Evolutionary conservation across 2,329 filamentous ascomycete genomes (phyloP).

Genomic region (Beauveria scarabaeidicola): DNA sequence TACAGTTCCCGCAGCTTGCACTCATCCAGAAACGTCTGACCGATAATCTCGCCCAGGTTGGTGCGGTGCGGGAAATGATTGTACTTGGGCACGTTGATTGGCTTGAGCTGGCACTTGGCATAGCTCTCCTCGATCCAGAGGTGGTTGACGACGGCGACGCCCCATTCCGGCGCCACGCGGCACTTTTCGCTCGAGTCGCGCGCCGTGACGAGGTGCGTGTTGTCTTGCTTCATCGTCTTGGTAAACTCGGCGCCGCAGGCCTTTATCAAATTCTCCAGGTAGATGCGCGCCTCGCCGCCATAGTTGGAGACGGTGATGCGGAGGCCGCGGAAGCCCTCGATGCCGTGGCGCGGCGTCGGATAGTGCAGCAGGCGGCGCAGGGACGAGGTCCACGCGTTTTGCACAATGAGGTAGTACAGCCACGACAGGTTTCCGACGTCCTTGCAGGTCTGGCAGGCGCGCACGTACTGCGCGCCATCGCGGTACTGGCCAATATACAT

Average conservation of each 20-base stretch:
- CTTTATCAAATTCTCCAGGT: constrained; percentile 83
- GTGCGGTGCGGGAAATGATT: constrained; percentile 81
- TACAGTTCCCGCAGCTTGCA: constrained; percentile 55
- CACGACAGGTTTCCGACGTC: constrained; percentile 88
- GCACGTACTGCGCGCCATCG: constrained; percentile 68
- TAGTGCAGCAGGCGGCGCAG: constrained; percentile 81
- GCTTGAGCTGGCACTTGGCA: constrained; percentile 71
- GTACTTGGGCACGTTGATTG: constrained; percentile 65
- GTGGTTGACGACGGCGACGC: constrained; percentile 83
- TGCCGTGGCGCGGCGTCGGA: constrained; percentile 65
- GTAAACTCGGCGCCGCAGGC: constrained; percentile 84
- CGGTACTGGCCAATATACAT: constrained; percentile 85
- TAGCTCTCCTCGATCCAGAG: constrained; percentile 98
- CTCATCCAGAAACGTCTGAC: constrained; percentile 73
- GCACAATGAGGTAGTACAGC: constrained; percentile 86
- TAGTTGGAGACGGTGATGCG: constrained; percentile 93
- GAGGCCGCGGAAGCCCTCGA: constrained; percentile 68
- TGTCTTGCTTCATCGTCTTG: constrained; percentile 89
- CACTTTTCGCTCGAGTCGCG: constrained; percentile 88
- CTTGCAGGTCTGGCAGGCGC: constrained; percentile 67
- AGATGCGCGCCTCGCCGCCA: constrained; percentile 84
- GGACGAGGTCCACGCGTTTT: constrained; percentile 83
- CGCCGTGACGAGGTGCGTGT: constrained; percentile 91
- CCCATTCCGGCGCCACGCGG: constrained; percentile 86
- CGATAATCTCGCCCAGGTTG: constrained; percentile 87